Conservation (phyloP, 1,139 yeast genomes). For the Hemisphaericaspora xylanilytica region DNA sequence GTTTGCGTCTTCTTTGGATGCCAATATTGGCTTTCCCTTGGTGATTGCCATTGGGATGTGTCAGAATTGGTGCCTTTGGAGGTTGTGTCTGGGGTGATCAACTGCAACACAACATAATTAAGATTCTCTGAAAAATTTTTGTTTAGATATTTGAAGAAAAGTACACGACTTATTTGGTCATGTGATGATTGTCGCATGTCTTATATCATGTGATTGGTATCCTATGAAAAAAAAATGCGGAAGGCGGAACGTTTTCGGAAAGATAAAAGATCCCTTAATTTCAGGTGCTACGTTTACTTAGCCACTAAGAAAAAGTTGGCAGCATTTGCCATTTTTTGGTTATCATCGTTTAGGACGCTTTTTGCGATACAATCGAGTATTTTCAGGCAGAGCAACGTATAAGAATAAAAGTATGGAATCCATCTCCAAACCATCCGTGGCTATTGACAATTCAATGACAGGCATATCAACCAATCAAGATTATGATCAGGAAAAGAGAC, state of each 20-base stretch:
- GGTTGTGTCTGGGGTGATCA: not conserved
- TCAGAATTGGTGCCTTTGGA: not conserved
- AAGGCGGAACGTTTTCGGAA: not conserved
- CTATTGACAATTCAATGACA: not conserved
- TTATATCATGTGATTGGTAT: not conserved
- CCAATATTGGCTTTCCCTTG: constrained; percentile 34
- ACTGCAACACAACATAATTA: too few species aligned
- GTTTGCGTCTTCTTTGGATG: constrained; percentile 60
- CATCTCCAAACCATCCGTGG: not conserved
- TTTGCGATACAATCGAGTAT: too few species aligned
- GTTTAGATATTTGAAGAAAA: not conserved
- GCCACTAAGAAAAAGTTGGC: too few species aligned
- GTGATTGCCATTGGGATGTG: constrained; percentile 20
- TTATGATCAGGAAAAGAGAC: constrained; percentile 9
- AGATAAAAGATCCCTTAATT: too few species aligned
- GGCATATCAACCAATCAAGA: too few species aligned
- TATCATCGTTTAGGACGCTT: too few species aligned
- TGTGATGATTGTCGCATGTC: not conserved
- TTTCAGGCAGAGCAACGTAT: too few species aligned
- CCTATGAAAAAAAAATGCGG: not conserved
- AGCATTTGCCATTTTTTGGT: not conserved
- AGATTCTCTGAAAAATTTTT: not conserved
- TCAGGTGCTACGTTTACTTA: too few species aligned
- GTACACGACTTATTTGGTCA: constrained; percentile 1
- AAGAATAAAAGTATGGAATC: too few species aligned